These are phyloP conservation scores for Cyberlindnera maclurae DNA, from an alignment of 805 yeast species.

Conservation along the genomic window DNA sequence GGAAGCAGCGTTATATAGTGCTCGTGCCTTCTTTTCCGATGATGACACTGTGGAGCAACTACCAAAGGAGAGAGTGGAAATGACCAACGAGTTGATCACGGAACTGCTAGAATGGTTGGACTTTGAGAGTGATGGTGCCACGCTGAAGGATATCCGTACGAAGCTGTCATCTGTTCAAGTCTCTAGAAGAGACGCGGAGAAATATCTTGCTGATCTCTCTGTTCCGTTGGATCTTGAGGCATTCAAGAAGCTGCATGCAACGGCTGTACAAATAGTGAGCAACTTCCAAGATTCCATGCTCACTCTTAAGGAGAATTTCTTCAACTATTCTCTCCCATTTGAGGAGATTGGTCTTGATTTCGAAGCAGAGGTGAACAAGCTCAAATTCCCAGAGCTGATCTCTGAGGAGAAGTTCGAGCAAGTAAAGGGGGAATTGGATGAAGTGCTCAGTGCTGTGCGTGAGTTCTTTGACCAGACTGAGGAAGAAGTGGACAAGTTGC, in stretches of 20 bases:
- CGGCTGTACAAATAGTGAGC: slow-evolving; percentile 35
- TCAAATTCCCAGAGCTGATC: slow-evolving; percentile 26
- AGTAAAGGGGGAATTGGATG: slow-evolving; percentile 20
- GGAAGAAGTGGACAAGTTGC: slow-evolving; percentile 9
- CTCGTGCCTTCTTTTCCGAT: slow-evolving; percentile 54
- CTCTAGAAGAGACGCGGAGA: slow-evolving; percentile 28
- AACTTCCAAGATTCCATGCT: slow-evolving; percentile 38
- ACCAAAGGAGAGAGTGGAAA: slow-evolving; percentile 32
- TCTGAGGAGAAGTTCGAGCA: slow-evolving; percentile 14
- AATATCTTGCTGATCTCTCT: slow-evolving; percentile 33
- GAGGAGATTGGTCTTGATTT: slow-evolving; percentile 42
- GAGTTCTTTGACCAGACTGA: slow-evolving; percentile 20
- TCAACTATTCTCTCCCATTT: slow-evolving; percentile 35
- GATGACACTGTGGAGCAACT: slow-evolving; percentile 38
- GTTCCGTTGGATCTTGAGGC: slow-evolving; percentile 42
- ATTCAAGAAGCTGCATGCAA: slow-evolving; percentile 36
- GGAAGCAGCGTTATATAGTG: slow-evolving; percentile 66
- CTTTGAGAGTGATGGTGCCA: slow-evolving; percentile 52
- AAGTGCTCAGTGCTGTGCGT: slow-evolving; percentile 24
- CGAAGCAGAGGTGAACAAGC: slow-evolving; percentile 41
- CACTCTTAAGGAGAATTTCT: slow-evolving; percentile 39
- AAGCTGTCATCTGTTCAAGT: slow-evolving; percentile 24
- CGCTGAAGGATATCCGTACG: slow-evolving; percentile 30
- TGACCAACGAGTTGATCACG: slow-evolving; percentile 31
- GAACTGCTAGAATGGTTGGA: slow-evolving; percentile 74